phyloP scores from a whole-genome alignment of 352 stramenopile genomes.

The Phytophthora ramorum region DNA sequence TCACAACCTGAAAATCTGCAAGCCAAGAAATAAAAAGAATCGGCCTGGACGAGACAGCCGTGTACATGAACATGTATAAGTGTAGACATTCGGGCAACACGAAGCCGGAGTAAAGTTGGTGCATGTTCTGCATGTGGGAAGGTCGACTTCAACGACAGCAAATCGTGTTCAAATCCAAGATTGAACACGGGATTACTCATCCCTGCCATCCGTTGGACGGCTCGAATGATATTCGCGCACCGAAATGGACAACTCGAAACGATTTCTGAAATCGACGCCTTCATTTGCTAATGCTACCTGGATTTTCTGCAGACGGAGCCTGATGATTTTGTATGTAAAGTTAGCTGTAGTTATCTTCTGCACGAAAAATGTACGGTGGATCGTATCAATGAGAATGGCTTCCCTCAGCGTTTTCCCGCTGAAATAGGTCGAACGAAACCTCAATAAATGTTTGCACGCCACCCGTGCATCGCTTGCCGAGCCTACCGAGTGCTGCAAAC shows the following conservation, averaged over 20 bases:
- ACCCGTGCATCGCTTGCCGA: too few species aligned
- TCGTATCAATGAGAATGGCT: neutral
- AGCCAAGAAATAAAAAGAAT: too few species aligned
- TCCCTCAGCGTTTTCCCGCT: neutral
- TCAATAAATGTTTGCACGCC: too few species aligned
- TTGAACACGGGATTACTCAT: constrained; percentile 26
- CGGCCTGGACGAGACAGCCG: too few species aligned
- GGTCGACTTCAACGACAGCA: constrained; percentile 16
- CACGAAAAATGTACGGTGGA: too few species aligned
- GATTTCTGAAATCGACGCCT: neutral
- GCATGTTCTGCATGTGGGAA: neutral
- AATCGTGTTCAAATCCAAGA: constrained; percentile 25
- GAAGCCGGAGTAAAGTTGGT: neutral
- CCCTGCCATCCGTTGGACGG: constrained; percentile 8
- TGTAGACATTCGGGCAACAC: neutral
- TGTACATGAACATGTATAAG: neutral
- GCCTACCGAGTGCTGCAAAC: neutral
- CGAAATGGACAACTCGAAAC: constrained; percentile 19
- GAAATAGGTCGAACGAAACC: neutral
- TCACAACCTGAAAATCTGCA: too few species aligned
- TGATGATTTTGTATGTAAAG: too few species aligned
- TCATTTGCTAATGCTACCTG: too few species aligned
- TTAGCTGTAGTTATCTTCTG: too few species aligned
- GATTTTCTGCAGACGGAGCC: too few species aligned
- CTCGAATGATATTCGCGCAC: constrained; percentile 29